These are phyloP conservation scores for Ensete glaucum DNA, from an alignment of 176 grass and related monocot species.

Conservation along the genomic window DNA sequence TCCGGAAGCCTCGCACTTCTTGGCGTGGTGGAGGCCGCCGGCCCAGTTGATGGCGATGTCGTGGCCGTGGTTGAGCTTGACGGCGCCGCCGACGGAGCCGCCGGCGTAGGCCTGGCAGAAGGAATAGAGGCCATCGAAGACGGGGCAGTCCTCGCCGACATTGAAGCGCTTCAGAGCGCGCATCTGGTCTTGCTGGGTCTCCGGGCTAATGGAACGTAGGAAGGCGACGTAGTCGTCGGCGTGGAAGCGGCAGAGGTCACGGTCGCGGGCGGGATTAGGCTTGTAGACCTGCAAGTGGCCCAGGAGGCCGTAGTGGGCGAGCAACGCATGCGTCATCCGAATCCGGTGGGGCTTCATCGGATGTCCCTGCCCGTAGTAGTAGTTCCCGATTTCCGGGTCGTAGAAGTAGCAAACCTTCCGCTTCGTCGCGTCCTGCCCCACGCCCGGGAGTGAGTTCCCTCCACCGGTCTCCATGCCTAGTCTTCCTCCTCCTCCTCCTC, in stretches of 20 bases:
- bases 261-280: constrained; percentile 58
- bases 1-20: constrained; percentile 76
- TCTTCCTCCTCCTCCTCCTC: background rate
- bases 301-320: constrained; percentile 79
- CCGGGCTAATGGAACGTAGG: constrained; percentile 62
- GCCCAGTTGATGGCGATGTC: constrained; percentile 99
- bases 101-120: constrained; percentile 92
- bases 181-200: constrained; percentile 57
- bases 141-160: constrained; percentile 82
- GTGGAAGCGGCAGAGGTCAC: constrained; percentile 97
- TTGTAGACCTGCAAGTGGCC: constrained; percentile 61
- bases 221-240: constrained; percentile 86
- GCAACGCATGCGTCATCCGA: constrained; percentile 82
- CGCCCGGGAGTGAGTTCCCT: constrained; percentile 56
- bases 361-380: constrained; percentile 92
- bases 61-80: constrained; percentile 77
- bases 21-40: constrained; percentile 88
- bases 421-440: constrained; percentile 50
- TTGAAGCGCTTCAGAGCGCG: constrained; percentile 66
- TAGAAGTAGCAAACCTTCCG: constrained; percentile 97
- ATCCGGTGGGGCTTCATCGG: constrained; percentile 94
- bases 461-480: constrained; percentile 19
- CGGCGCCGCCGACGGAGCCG: constrained; percentile 62
- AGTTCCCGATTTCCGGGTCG: constrained; percentile 88
- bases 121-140: constrained; percentile 64